Conservation (phyloP, 768 basidiomycete genomes). For the Auricularia heimuer region DNA sequence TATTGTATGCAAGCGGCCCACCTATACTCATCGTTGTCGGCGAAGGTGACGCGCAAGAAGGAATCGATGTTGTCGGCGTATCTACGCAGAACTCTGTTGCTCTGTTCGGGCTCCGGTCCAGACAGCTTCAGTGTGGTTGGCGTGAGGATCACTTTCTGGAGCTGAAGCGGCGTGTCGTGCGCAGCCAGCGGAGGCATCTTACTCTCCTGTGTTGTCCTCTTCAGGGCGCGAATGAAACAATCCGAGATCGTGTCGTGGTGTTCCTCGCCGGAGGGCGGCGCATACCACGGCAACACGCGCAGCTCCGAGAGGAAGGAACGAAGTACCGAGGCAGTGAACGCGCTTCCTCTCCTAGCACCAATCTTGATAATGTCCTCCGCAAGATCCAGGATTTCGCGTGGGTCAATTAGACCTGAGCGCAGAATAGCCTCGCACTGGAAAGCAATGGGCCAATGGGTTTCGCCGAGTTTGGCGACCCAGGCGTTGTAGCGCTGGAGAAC, state of each 20-base stretch:
- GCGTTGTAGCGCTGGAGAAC: slow-evolving; percentile 22
- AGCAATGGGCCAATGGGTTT: slow-evolving; percentile 36
- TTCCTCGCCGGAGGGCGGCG: neutral
- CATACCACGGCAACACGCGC: slow-evolving; percentile 7
- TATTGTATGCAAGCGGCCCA: too few species aligned
- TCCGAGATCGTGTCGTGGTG: neutral
- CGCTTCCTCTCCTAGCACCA: slow-evolving; percentile 20
- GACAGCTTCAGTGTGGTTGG: slow-evolving; percentile 44
- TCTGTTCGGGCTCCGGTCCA: slow-evolving; percentile 49
- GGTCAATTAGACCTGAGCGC: slow-evolving; percentile 33
- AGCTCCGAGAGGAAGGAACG: slow-evolving; percentile 26
- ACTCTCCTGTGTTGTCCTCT: neutral
- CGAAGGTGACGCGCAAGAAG: slow-evolving; percentile 55
- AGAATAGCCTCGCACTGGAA: slow-evolving; percentile 47
- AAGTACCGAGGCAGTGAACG: slow-evolving; percentile 32
- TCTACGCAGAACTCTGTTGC: slow-evolving; percentile 50
- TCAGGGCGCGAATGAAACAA: neutral
- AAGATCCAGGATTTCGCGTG: slow-evolving; percentile 39
- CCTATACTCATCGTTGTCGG: slow-evolving; percentile 49
- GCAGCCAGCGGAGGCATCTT: neutral
- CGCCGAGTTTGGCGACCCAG: slow-evolving; percentile 25
- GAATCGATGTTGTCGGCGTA: slow-evolving; percentile 38
- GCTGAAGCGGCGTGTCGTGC: neutral
- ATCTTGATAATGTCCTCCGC: slow-evolving; percentile 26
- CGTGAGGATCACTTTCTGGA: slow-evolving; percentile 30